Evolutionary conservation across 164 flowering plant genomes (phyloP).

Genomic region (Liriodendron chinense): DNA sequence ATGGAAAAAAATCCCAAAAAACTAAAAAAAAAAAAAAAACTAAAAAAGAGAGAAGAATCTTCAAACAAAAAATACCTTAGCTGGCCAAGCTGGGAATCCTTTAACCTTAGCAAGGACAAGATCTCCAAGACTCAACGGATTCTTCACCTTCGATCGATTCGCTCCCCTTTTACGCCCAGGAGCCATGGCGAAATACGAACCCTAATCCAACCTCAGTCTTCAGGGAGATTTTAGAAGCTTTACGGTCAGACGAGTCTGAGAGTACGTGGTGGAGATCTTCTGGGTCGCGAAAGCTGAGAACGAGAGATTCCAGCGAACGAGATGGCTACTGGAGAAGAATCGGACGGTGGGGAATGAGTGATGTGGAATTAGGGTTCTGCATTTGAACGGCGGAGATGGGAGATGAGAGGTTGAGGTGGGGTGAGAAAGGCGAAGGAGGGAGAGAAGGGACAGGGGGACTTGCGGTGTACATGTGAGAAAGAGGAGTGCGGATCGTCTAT

Average conservation of each 20-base stretch:
- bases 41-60: too few species aligned
- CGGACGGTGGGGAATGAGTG: background rate
- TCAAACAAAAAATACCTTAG: conserved; percentile 56
- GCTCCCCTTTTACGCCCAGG: conserved; percentile 76
- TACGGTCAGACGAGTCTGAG: background rate
- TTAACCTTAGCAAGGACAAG: conserved; percentile 99
- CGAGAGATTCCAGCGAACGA: background rate
- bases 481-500: too few species aligned
- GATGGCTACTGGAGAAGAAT: conserved; percentile 2
- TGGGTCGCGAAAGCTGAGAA: background rate
- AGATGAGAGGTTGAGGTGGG: background rate
- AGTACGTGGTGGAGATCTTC: background rate
- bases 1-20: background rate
- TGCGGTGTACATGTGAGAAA: background rate
- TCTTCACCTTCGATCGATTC: conserved; percentile 40
- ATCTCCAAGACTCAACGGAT: conserved; percentile 78
- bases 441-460: background rate
- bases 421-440: conserved; percentile 1
- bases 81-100: conserved; percentile 95
- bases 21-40: background rate
- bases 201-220: conserved; percentile 19
- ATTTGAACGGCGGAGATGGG: conserved; percentile 4
- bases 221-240: conserved; percentile 9
- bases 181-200: conserved; percentile 58
- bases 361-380: conserved; percentile 12